These are phyloP conservation scores for Aspergillus thermomutatus DNA, from an alignment of 2,329 filamentous ascomycete genomes.

Conservation along the genomic window DNA sequence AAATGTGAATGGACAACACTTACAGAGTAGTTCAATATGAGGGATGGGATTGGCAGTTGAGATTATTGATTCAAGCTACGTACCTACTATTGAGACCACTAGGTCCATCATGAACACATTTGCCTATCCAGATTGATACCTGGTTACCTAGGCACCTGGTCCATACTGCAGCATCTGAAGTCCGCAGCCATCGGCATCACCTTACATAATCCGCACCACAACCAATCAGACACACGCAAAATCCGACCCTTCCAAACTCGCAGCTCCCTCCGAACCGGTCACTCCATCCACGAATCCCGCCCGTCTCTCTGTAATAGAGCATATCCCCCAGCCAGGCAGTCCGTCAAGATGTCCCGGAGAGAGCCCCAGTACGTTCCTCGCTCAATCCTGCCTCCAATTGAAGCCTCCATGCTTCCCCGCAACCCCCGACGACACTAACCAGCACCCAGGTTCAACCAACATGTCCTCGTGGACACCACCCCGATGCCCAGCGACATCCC, in stretches of 20 bases:
- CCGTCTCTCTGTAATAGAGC: not conserved
- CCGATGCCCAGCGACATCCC: constrained; percentile 90
- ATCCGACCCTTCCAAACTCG: constrained; percentile 31
- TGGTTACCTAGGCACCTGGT: not conserved
- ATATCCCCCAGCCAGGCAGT: constrained; percentile 1
- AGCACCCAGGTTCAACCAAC: constrained; percentile 78
- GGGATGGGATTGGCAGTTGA: not conserved
- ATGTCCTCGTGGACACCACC: constrained; percentile 90
- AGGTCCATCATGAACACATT: not conserved
- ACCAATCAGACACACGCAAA: constrained; percentile 35
- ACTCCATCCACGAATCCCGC: constrained; percentile 7
- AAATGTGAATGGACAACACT: not conserved
- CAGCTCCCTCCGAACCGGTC: constrained; percentile 26
- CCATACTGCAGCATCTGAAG: not conserved
- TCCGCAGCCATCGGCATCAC: not conserved
- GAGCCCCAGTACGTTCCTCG: constrained; percentile 17
- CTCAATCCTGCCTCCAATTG: constrained; percentile 15
- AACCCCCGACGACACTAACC: constrained; percentile 15
- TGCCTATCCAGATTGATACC: no score
- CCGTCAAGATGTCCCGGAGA: constrained; percentile 19
- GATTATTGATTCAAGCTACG: not conserved
- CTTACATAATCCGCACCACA: constrained; percentile 17
- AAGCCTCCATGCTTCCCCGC: constrained; percentile 5
- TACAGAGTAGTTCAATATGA: not conserved
- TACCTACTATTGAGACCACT: not conserved